Percentiles rank a stretch among this genome's conserved stretches.
These are phyloP conservation scores for Citrus cavaleriei DNA, from an alignment of 345 rosid genomes.

Conservation along the genomic window DNA sequence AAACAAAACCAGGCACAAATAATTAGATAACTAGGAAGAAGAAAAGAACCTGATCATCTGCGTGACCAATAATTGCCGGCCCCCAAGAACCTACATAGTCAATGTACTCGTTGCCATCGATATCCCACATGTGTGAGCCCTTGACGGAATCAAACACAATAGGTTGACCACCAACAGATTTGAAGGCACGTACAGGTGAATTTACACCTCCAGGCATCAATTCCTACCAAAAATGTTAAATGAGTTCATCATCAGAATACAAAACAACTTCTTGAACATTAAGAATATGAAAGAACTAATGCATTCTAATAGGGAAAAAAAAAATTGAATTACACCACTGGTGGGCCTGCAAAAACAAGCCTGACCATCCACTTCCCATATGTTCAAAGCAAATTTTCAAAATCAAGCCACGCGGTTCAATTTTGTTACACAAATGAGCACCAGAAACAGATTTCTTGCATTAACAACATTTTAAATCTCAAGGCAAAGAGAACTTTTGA, in stretches of 20 bases:
- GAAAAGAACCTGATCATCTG: slow-evolving; percentile 74
- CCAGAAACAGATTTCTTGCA: neutral
- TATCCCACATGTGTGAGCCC: slow-evolving; percentile 94
- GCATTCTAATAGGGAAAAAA: neutral
- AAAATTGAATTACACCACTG: neutral
- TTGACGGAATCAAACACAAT: slow-evolving; percentile 81
- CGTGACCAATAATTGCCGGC: slow-evolving; percentile 95
- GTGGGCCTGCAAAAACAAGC: neutral
- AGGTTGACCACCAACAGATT: slow-evolving; percentile 96
- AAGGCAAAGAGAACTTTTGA: neutral
- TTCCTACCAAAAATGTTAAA: slow-evolving; percentile 40
- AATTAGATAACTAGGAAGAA: neutral
- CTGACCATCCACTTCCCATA: neutral
- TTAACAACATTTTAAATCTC: neutral
- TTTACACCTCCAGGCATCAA: slow-evolving; percentile 97
- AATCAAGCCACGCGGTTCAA: neutral
- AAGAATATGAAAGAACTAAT: neutral
- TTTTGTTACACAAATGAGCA: neutral
- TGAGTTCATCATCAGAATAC: neutral
- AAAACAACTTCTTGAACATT: neutral
- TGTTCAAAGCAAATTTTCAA: neutral
- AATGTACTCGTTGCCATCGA: slow-evolving; percentile 91
- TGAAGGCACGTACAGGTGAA: slow-evolving; percentile 96
- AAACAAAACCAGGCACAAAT: neutral
- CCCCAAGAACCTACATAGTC: slow-evolving; percentile 99